phyloP scores from a whole-genome alignment of 1,284 basidiomycete genomes.

The Trichosporon sp. region DNA sequence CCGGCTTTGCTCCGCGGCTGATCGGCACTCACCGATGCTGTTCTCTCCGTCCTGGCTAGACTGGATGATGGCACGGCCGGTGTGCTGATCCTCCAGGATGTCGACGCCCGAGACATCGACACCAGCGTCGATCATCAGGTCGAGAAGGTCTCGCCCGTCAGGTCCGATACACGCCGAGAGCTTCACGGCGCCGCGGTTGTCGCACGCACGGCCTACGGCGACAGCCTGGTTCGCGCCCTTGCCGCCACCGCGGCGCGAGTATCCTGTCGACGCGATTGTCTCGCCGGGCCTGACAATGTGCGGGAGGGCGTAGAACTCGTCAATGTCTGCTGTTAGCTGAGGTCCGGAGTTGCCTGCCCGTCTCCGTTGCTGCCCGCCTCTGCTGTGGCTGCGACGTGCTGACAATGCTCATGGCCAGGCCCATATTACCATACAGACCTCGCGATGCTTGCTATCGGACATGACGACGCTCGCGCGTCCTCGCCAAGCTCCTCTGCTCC shows the following conservation, averaged over 20 bases:
- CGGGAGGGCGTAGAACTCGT: conserved; percentile 48
- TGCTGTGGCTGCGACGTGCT: too few species aligned
- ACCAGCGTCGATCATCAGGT: conserved; percentile 25
- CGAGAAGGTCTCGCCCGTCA: conserved; percentile 46
- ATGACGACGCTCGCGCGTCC: neutral
- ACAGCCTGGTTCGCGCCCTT: conserved; percentile 52
- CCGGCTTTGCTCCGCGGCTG: too few species aligned
- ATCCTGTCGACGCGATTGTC: conserved; percentile 48
- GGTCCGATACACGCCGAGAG: conserved; percentile 44
- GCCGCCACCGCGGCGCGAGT: conserved; percentile 48
- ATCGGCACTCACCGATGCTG: conserved; percentile 34
- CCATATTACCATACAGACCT: too few species aligned
- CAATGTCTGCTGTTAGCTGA: conserved; percentile 9
- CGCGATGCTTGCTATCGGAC: too few species aligned
- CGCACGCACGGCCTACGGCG: conserved; percentile 45
- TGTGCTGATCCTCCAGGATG: conserved; percentile 30
- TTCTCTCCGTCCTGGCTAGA: conserved; percentile 48
- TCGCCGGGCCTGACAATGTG: conserved; percentile 50
- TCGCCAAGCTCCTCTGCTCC: neutral
- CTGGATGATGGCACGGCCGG: conserved; percentile 52
- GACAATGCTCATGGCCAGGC: too few species aligned
- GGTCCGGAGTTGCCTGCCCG: too few species aligned
- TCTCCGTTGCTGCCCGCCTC: too few species aligned
- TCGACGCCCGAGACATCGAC: conserved; percentile 38
- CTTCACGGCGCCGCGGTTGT: conserved; percentile 26